Percentiles rank a stretch among this genome's conserved stretches.
Conservation (phyloP, 169 alveolate genomes). For the Eimeria falciformis region DNA sequence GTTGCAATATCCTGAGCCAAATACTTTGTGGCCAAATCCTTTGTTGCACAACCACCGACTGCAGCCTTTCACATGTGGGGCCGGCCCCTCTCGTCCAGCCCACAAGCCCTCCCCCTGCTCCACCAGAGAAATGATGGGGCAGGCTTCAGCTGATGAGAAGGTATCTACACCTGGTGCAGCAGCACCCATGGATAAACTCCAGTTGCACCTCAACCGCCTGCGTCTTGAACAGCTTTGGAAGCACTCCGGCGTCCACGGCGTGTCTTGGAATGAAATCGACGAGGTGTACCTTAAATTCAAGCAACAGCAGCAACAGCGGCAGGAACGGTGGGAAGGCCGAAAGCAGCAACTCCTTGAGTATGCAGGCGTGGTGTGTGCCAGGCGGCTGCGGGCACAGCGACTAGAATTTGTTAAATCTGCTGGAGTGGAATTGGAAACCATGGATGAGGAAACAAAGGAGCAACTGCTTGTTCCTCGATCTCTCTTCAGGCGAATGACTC, state of each 20-base stretch:
- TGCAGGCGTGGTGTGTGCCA: conserved; percentile 60
- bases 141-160: neutral
- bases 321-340: conserved; percentile 47
- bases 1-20: conserved; percentile 71
- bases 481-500: conserved; percentile 30
- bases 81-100: neutral
- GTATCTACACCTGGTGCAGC: neutral
- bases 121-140: neutral
- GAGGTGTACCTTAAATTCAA: conserved; percentile 66
- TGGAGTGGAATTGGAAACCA: neutral
- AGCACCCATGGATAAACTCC: conserved; percentile 4
- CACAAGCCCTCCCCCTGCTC: neutral
- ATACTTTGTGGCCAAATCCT: conserved; percentile 77
- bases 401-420: neutral
- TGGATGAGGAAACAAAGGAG: conserved; percentile 20
- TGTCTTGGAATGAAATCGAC: conserved; percentile 77
- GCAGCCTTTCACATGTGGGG: conserved; percentile 69
- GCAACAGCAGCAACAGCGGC: conserved; percentile 11
- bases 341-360: conserved; percentile 45
- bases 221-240: conserved; percentile 77
- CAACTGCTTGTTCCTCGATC: conserved; percentile 64
- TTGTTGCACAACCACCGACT: conserved; percentile 74
- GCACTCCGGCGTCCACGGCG: conserved; percentile 64
- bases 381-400: conserved; percentile 18
- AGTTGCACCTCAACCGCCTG: conserved; percentile 38